phyloP scores from a whole-genome alignment of 2,329 filamentous ascomycete genomes.

The Cytospora leucostoma region DNA sequence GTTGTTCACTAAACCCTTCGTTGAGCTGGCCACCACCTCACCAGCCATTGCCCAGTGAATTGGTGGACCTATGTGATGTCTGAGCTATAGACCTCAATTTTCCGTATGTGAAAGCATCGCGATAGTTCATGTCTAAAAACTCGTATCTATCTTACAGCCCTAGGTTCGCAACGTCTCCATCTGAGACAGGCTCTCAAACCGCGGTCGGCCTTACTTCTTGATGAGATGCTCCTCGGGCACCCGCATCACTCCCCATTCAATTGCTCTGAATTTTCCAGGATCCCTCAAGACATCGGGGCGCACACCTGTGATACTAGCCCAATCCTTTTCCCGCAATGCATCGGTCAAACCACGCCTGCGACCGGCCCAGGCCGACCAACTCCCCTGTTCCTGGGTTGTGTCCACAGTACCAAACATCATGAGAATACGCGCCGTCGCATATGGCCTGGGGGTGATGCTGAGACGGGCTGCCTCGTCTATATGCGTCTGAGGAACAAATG shows the following conservation, averaged over 20 bases:
- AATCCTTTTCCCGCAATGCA: background rate
- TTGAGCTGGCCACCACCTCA: no score
- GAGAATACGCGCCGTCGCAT: background rate
- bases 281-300: background rate
- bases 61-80: background rate
- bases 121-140: background rate
- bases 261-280: background rate
- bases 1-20: no score
- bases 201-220: background rate
- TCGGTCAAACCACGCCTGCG: background rate
- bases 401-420: background rate
- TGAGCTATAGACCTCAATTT: background rate
- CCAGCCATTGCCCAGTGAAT: no score
- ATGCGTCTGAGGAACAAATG: background rate
- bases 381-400: background rate
- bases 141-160: background rate
- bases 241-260: background rate
- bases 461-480: background rate
- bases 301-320: background rate
- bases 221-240: background rate
- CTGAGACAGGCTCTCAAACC: background rate
- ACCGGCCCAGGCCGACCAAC: background rate
- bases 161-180: background rate
- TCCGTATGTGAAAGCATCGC: background rate
- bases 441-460: background rate